Evolutionary conservation across 2,329 filamentous ascomycete genomes (phyloP).

Genomic region (Chalaropsis thielavioides): DNA sequence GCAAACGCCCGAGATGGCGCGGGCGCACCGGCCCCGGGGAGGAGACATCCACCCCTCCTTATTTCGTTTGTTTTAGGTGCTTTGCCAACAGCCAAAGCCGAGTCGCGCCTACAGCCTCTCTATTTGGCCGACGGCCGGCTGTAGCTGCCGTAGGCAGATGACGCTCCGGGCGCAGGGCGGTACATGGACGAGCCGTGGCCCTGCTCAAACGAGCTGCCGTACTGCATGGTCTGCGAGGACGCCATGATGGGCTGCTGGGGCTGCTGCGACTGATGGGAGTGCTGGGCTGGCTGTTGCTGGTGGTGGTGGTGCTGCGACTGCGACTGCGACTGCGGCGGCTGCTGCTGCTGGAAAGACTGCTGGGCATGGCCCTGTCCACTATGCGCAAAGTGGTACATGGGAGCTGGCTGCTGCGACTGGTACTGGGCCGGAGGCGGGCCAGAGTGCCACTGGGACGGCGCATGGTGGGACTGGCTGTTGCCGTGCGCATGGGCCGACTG

Average conservation of each 20-base stretch:
- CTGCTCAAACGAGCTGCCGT: not conserved
- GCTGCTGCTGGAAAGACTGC: too few relatives aligned
- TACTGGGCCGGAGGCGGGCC: not conserved
- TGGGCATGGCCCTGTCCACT: not conserved
- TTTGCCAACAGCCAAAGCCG: not conserved
- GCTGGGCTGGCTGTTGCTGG: too few relatives aligned
- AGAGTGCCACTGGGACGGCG: not conserved
- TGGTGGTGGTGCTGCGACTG: too few relatives aligned
- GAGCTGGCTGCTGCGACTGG: not conserved
- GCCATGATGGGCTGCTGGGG: not conserved
- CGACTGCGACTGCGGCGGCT: too few relatives aligned
- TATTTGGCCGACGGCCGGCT: not conserved
- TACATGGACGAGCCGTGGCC: not conserved
- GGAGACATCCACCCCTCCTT: not conserved
- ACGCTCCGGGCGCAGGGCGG: not conserved
- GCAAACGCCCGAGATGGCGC: too few relatives aligned
- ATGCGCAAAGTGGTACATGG: not conserved
- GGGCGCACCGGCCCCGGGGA: too few relatives aligned
- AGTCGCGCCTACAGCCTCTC: not conserved
- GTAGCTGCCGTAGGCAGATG: not conserved
- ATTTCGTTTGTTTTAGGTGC: not conserved
- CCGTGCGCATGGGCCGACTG: not conserved
- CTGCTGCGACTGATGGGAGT: not conserved
- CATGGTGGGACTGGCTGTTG: not conserved
- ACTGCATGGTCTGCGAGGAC: not conserved